Evolutionary conservation across 2,329 filamentous ascomycete genomes (phyloP).

Genomic region (Furcasterigmium sp.): DNA sequence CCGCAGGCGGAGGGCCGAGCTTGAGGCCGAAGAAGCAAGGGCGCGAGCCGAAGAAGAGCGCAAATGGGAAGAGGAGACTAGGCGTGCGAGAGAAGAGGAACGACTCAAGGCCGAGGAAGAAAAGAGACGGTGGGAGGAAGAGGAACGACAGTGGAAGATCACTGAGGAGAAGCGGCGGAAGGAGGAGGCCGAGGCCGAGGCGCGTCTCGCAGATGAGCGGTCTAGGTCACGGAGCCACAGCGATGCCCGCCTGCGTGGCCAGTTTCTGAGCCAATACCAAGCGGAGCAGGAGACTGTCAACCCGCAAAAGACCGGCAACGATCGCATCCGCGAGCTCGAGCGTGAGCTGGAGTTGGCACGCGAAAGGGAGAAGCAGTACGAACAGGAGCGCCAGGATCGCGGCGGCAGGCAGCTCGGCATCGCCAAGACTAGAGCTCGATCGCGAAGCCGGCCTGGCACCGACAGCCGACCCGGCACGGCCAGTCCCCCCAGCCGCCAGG

Average conservation of each 20-base stretch:
- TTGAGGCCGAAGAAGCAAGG: slow-evolving; percentile 55
- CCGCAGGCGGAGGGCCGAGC: slow-evolving; percentile 37
- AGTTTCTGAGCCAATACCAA: slow-evolving; percentile 84
- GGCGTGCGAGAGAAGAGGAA: slow-evolving; percentile 54
- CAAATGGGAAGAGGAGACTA: slow-evolving; percentile 61
- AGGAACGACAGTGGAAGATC: slow-evolving; percentile 70
- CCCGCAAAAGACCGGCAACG: slow-evolving; percentile 17
- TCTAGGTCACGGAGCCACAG: slow-evolving; percentile 52
- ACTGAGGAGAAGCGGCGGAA: slow-evolving; percentile 66
- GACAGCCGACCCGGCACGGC: slow-evolving; percentile 18
- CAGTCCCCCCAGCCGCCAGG: slow-evolving; percentile 45
- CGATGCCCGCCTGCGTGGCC: slow-evolving; percentile 69
- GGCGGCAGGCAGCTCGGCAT: slow-evolving; percentile 18
- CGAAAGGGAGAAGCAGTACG: slow-evolving; percentile 58
- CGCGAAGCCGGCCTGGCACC: slow-evolving; percentile 16
- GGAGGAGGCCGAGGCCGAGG: slow-evolving; percentile 71
- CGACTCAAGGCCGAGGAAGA: slow-evolving; percentile 59
- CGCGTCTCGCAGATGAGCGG: slow-evolving; percentile 61
- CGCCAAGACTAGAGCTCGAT: slow-evolving; percentile 23
- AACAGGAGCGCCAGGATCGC: slow-evolving; percentile 51
- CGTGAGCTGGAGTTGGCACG: slow-evolving; percentile 59
- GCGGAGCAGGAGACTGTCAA: slow-evolving; percentile 51
- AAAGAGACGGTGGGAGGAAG: slow-evolving; percentile 70
- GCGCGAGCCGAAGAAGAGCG: slow-evolving; percentile 59
- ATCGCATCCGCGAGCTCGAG: slow-evolving; percentile 59